These are phyloP conservation scores for Teratosphaeria destructans DNA, from an alignment of 2,329 filamentous ascomycete species.

Conservation along the genomic window DNA sequence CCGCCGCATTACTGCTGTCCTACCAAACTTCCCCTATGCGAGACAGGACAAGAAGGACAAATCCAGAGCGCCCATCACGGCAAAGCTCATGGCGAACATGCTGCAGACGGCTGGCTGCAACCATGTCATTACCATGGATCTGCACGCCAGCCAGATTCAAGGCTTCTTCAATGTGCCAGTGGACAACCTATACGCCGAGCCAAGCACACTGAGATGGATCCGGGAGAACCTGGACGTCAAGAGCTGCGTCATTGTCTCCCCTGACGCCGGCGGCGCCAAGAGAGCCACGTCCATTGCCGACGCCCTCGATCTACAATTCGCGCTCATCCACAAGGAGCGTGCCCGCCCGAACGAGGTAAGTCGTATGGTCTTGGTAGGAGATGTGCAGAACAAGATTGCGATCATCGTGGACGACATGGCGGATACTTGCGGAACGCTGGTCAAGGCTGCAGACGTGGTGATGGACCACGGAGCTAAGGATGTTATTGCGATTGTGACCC, in stretches of 20 bases:
- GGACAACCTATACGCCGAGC: constrained; percentile 84
- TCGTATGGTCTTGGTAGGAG: constrained; percentile 91
- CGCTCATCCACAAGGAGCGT: constrained; percentile 93
- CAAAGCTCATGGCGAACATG: constrained; percentile 96
- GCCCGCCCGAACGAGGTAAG: constrained; percentile 84
- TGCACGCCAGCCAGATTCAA: constrained; percentile 88
- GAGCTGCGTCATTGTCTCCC: constrained; percentile 88
- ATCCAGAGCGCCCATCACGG: constrained; percentile 90
- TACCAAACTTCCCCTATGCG: constrained; percentile 93
- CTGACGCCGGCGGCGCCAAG: constrained; percentile 90
- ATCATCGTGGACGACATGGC: constrained; percentile 98
- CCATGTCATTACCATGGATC: constrained; percentile 91
- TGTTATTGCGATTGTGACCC: constrained; percentile 90
- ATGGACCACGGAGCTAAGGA: constrained; percentile 77
- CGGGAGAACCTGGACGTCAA: constrained; percentile 69
- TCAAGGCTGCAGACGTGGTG: constrained; percentile 81
- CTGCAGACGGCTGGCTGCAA: constrained; percentile 88
- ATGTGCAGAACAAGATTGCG: constrained; percentile 80
- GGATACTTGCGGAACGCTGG: constrained; percentile 81
- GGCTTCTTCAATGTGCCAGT: constrained; percentile 86
- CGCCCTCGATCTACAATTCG: constrained; percentile 79
- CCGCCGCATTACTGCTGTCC: constrained; percentile 84
- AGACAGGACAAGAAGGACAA: constrained; percentile 97
- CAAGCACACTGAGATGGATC: constrained; percentile 85
- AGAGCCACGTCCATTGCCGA: constrained; percentile 90